These are phyloP conservation scores for Calonectria montana DNA, from an alignment of 2,329 filamentous ascomycete genomes.

Conservation along the genomic window DNA sequence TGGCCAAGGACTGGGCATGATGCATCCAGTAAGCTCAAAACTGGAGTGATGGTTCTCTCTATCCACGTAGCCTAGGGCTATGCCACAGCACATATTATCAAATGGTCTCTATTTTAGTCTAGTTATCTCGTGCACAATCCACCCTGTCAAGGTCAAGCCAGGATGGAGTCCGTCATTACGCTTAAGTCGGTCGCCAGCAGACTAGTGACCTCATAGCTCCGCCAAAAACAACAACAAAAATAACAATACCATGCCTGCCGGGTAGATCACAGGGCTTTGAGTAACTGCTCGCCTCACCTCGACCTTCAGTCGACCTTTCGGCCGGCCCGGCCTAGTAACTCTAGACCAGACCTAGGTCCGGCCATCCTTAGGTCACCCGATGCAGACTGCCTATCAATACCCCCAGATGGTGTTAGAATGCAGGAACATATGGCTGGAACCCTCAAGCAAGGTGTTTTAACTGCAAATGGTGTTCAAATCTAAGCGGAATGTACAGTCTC, in stretches of 20 bases:
- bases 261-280: not conserved
- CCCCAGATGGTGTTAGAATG: not conserved
- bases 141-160: not conserved
- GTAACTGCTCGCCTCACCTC: not conserved
- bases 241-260: not conserved
- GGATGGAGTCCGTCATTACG: not conserved
- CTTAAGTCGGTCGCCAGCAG: not conserved
- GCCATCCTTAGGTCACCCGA: too few species aligned
- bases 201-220: constrained; percentile 6
- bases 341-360: too few species aligned
- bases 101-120: not conserved
- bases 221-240: not conserved
- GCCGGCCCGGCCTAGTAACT: too few species aligned
- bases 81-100: not conserved
- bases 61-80: not conserved
- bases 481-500: not conserved
- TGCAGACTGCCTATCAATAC: not conserved
- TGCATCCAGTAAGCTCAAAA: not conserved
- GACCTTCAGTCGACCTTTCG: not conserved
- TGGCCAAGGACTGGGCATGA: not conserved
- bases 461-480: not conserved
- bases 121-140: not conserved
- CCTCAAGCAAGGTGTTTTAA: not conserved
- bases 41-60: not conserved
- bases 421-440: not conserved